Evolutionary conservation across 169 alveolate genomes (phyloP).

Genomic region (Eimeria praecox): DNA sequence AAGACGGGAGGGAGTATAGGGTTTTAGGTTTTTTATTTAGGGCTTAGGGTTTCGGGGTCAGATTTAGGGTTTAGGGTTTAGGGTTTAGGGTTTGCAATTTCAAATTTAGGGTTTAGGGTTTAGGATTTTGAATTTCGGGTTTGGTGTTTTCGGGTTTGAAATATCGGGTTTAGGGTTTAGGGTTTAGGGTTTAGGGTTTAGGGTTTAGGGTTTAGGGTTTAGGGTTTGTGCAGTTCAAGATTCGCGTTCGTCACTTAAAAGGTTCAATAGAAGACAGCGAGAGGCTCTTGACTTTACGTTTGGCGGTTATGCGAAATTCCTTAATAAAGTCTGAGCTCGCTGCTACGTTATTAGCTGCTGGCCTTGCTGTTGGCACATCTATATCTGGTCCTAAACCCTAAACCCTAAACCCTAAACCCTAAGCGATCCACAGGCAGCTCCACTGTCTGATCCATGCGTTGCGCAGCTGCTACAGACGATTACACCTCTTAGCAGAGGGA

Average conservation of each 20-base stretch:
- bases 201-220: slow-evolving; percentile 2
- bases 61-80: not conserved
- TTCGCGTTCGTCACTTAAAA: slow-evolving; percentile 69
- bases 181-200: not conserved
- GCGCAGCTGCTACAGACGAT: not conserved
- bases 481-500: not conserved
- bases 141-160: not conserved
- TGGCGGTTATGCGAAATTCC: slow-evolving; percentile 89
- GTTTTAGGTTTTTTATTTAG: not conserved
- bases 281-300: slow-evolving; percentile 83
- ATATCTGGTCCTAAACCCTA: slow-evolving; percentile 85
- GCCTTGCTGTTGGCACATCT: slow-evolving; percentile 90
- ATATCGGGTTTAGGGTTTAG: not conserved
- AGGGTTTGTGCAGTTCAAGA: not conserved
- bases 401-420: slow-evolving; percentile 10
- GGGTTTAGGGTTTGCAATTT: not conserved
- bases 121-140: slow-evolving; percentile 21
- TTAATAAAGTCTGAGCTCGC: slow-evolving; percentile 89
- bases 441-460: not conserved
- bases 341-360: slow-evolving; percentile 88
- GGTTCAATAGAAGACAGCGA: slow-evolving; percentile 87
- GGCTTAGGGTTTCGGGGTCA: not conserved
- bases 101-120: not conserved
- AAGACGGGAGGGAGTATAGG: not conserved
- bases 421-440: not conserved